Percentiles rank a stretch among this genome's conserved stretches.
These are phyloP conservation scores for Penicillium arizonense DNA, from an alignment of 495 filamentous ascomycete species.

Conservation along the genomic window DNA sequence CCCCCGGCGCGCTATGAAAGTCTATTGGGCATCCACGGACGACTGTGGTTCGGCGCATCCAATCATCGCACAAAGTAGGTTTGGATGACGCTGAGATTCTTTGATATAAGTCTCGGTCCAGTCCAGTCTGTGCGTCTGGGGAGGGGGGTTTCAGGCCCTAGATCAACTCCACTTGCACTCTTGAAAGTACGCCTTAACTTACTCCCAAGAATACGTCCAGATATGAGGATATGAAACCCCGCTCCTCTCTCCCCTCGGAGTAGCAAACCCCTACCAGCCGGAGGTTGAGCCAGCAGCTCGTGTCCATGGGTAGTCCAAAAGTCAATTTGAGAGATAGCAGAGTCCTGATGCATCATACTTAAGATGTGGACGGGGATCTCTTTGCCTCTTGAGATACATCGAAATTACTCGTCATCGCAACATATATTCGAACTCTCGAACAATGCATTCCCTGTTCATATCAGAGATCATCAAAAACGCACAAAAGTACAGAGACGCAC, in stretches of 20 bases:
- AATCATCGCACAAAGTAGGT: neutral
- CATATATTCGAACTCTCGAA: too few relatives aligned
- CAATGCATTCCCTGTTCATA: too few relatives aligned
- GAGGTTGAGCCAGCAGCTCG: neutral
- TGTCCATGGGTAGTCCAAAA: neutral
- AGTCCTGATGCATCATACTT: neutral
- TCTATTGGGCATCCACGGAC: constrained; percentile 3
- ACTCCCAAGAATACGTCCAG: neutral
- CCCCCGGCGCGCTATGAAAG: neutral
- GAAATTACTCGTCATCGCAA: too few relatives aligned
- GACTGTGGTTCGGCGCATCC: constrained; percentile 1
- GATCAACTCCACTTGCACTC: neutral
- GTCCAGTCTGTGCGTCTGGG: constrained; percentile 18
- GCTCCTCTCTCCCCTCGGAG: neutral
- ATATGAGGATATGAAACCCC: neutral
- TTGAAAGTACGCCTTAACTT: neutral
- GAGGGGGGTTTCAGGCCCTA: neutral
- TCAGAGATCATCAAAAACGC: neutral
- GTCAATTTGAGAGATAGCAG: neutral
- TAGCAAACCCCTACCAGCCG: constrained; percentile 1
- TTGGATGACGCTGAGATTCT: constrained; percentile 27
- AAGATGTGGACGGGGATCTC: neutral
- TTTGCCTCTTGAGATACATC: neutral
- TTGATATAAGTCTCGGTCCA: constrained; percentile 13
- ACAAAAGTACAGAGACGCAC: neutral